Evolutionary conservation across 306 rosid genomes (phyloP).

Genomic region (Quercus cerris): DNA sequence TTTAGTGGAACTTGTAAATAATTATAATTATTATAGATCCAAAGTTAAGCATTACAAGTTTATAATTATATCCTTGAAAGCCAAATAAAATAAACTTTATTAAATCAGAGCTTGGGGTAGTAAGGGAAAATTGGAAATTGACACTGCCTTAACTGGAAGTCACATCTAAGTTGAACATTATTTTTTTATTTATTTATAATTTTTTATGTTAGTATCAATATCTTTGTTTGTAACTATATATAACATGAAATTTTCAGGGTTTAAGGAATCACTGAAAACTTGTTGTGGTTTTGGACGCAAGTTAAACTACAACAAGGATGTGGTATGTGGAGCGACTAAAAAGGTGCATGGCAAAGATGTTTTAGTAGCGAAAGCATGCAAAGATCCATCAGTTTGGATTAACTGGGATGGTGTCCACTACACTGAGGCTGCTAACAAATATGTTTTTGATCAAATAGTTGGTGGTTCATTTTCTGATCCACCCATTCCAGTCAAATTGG

Average conservation of each 20-base stretch:
- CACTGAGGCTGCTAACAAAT: constrained; percentile 51
- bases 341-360: constrained; percentile 35
- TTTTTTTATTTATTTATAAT: too few relatives aligned
- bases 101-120: too few relatives aligned
- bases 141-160: too few relatives aligned
- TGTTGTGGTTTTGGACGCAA: constrained; percentile 90
- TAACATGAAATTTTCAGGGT: constrained; percentile 46
- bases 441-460: constrained; percentile 44
- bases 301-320: constrained; percentile 47
- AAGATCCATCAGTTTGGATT: constrained; percentile 44
- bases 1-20: too few relatives aligned
- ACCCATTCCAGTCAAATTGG: constrained; percentile 40
- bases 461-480: constrained; percentile 51
- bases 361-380: constrained; percentile 36
- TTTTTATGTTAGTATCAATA: not conserved
- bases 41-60: too few relatives aligned
- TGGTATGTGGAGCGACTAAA: constrained; percentile 31
- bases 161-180: too few relatives aligned
- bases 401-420: constrained; percentile 69
- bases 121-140: too few relatives aligned
- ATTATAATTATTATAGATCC: too few relatives aligned
- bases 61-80: too few relatives aligned
- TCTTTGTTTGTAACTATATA: not conserved
- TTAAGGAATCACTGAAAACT: constrained; percentile 56
- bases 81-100: too few relatives aligned